Evolutionary conservation across 306 rosid genomes (phyloP).

Genomic region (Phaseolus lunatus): DNA sequence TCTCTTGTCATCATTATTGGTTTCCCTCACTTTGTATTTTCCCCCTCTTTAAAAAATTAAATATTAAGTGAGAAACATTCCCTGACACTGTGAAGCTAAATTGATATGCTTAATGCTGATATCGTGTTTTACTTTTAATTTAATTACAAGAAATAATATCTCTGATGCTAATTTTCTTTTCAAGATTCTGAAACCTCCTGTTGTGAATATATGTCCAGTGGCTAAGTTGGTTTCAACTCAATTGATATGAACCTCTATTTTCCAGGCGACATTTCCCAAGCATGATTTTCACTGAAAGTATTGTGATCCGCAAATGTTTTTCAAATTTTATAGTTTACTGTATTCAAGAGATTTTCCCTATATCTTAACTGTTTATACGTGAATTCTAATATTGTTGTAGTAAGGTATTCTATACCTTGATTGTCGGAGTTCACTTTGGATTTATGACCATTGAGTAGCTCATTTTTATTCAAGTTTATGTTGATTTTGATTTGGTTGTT

Average conservation of each 20-base stretch:
- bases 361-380: conserved; percentile 29
- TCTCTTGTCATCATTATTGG: neutral
- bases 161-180: neutral
- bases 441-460: neutral
- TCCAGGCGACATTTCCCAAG: neutral
- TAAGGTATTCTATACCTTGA: neutral
- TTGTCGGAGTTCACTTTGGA: conserved; percentile 23
- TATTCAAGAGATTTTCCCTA: neutral
- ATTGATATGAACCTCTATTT: conserved; percentile 29
- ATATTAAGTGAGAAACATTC: conserved; percentile 7
- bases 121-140: conserved; percentile 20
- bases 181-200: conserved; percentile 15
- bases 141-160: conserved; percentile 27
- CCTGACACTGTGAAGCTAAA: conserved; percentile 1
- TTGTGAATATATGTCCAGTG: neutral
- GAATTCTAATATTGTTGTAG: conserved; percentile 6
- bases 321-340: conserved; percentile 11
- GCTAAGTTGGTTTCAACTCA: conserved; percentile 37
- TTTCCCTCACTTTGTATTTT: conserved; percentile 9
- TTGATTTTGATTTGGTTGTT: conserved; percentile 17
- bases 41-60: neutral
- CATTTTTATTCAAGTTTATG: conserved; percentile 14
- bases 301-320: conserved; percentile 8
- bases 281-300: conserved; percentile 24
- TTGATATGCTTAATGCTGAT: conserved; percentile 23